These are phyloP conservation scores for Miamiensis avidus DNA, from an alignment of 169 alveolate species.

Conservation along the genomic window DNA sequence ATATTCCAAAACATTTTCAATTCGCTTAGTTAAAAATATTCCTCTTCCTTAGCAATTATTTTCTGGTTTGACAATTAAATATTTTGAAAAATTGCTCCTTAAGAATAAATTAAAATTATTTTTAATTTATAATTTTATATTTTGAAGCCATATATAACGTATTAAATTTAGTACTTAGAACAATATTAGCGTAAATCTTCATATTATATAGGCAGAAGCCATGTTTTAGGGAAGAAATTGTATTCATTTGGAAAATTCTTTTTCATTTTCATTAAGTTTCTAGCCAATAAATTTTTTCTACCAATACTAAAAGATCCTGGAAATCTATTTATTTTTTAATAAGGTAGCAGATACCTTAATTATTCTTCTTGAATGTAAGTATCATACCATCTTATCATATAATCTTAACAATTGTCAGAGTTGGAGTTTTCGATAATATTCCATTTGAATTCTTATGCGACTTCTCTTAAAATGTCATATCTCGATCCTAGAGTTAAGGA, in stretches of 20 bases:
- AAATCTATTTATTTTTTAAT: slow-evolving; percentile 54
- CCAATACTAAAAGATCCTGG: slow-evolving; percentile 54
- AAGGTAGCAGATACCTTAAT: slow-evolving; percentile 46
- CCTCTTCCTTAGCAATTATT: neutral
- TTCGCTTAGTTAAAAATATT: neutral
- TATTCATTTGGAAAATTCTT: slow-evolving; percentile 49
- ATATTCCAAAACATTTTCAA: neutral
- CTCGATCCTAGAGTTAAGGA: neutral
- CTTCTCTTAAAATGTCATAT: neutral
- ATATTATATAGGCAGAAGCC: slow-evolving; percentile 44
- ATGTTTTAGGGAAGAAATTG: slow-evolving; percentile 53
- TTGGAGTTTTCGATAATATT: slow-evolving; percentile 16
- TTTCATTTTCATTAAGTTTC: slow-evolving; percentile 40
- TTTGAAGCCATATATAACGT: too few species aligned
- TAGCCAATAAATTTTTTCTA: slow-evolving; percentile 49
- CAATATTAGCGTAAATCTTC: slow-evolving; percentile 28
- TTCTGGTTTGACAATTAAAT: neutral
- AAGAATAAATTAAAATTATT: neutral
- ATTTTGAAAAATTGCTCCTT: neutral
- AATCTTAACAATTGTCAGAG: slow-evolving; percentile 19
- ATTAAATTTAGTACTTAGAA: neutral
- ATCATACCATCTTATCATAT: slow-evolving; percentile 46
- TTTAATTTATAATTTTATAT: neutral
- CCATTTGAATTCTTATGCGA: neutral
- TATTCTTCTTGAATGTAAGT: slow-evolving; percentile 49